Evolutionary conservation across 305 asterid genomes (phyloP).

Genomic region (Euphrasia arctica): DNA sequence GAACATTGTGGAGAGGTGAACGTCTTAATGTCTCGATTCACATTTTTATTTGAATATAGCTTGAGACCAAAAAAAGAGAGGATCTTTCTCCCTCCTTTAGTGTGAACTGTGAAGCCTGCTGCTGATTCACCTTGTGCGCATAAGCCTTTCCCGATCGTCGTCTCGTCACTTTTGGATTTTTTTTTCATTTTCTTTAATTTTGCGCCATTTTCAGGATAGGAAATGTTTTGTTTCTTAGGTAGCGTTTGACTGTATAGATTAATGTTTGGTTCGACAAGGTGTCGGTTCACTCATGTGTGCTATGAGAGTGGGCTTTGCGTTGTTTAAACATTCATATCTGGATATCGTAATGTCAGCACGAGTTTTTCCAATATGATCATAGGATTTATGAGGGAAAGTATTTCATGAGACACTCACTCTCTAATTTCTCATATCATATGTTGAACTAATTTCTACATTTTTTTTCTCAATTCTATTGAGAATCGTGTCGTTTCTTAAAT

Average conservation of each 20-base stretch:
- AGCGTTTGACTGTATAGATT: no score
- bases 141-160: neutral
- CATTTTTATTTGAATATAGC: neutral
- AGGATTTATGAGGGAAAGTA: neutral
- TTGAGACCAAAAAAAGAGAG: neutral
- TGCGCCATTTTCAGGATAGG: no score
- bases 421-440: neutral
- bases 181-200: no score
- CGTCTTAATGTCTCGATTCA: no score
- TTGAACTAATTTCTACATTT: no score
- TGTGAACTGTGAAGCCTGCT: neutral
- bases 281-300: neutral
- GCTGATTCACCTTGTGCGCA: no score
- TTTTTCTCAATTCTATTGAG: no score
- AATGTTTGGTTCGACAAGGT: neutral
- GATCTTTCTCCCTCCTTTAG: neutral
- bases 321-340: neutral
- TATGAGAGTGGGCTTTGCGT: neutral
- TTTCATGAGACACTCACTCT: neutral
- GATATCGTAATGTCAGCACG: neutral
- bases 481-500: no score
- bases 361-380: neutral
- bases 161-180: neutral
- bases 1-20: no score
- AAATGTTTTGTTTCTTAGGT: no score